These are phyloP conservation scores for Jimgerdemannia flammicorona DNA, from an alignment of 192 early-diverging fungal genomes.

Conservation along the genomic window DNA sequence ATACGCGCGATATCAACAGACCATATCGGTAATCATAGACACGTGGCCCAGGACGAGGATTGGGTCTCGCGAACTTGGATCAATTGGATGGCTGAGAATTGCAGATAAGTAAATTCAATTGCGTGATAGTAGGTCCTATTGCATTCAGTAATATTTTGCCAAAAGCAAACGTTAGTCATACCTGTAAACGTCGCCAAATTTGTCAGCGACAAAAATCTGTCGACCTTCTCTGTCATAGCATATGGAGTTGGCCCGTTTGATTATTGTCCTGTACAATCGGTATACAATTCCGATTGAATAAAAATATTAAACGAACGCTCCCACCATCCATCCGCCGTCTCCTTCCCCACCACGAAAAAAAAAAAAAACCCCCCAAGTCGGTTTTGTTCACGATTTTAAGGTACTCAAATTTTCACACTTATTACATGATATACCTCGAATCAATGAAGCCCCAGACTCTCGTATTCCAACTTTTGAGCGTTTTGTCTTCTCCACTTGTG, in stretches of 20 bases:
- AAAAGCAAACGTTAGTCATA: conserved; percentile 20
- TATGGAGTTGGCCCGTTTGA: conserved; percentile 77
- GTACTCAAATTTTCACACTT: background rate
- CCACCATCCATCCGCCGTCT: too few relatives aligned
- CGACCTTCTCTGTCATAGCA: conserved; percentile 61
- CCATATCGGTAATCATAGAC: conserved; percentile 88
- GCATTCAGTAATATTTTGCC: too few relatives aligned
- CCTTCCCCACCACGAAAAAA: too few relatives aligned
- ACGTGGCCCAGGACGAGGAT: conserved; percentile 82
- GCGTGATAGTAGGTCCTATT: too few relatives aligned
- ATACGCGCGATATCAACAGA: conserved; percentile 20
- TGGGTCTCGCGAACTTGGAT: conserved; percentile 6
- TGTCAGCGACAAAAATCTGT: conserved; percentile 78
- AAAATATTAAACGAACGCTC: too few relatives aligned
- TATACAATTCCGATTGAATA: too few relatives aligned
- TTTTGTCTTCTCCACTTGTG: conserved; percentile 62
- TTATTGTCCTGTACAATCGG: conserved; percentile 15
- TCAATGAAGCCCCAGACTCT: conserved; percentile 50
- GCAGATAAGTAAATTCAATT: too few relatives aligned
- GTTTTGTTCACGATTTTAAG: too few relatives aligned
- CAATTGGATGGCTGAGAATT: background rate
- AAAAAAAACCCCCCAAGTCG: too few relatives aligned
- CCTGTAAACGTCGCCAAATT: conserved; percentile 94
- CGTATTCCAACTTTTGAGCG: conserved; percentile 62
- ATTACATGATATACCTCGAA: conserved; percentile 21